Percentiles rank a stretch among this genome's conserved stretches.
These are phyloP conservation scores for Miscanthus lutarioriparius DNA, from an alignment of 176 grass and related monocot species.

Conservation along the genomic window DNA sequence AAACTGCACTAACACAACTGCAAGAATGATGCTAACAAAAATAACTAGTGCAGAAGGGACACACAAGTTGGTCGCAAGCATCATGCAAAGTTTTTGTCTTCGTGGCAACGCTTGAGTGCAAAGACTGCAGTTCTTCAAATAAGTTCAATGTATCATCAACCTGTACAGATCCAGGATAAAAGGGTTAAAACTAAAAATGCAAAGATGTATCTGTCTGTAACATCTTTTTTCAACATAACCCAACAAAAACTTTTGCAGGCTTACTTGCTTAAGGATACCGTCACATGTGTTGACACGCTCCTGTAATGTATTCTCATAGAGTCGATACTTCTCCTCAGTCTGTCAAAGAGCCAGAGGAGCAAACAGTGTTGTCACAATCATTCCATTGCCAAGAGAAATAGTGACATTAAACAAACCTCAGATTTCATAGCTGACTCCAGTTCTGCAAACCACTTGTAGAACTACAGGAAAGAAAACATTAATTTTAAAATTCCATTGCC, in stretches of 20 bases:
- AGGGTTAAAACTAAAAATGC: background rate
- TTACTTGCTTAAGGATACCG: slow-evolving; percentile 91
- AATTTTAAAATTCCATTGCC: background rate
- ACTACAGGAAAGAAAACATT: slow-evolving; percentile 46
- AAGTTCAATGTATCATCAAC: slow-evolving; percentile 92
- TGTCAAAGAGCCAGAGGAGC: slow-evolving; percentile 45
- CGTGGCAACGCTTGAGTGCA: slow-evolving; percentile 82
- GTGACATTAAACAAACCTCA: slow-evolving; percentile 63
- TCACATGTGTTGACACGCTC: slow-evolving; percentile 84
- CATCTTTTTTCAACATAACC: slow-evolving; percentile 18
- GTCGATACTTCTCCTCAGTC: slow-evolving; percentile 94
- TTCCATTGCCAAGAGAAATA: slow-evolving; percentile 18
- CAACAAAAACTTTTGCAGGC: slow-evolving; percentile 26
- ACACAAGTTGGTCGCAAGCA: slow-evolving; percentile 94
- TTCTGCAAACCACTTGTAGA: slow-evolving; percentile 98
- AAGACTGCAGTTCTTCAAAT: slow-evolving; percentile 85
- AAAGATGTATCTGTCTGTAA: background rate
- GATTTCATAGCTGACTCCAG: slow-evolving; percentile 96
- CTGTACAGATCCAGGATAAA: slow-evolving; percentile 44
- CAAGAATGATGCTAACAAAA: background rate
- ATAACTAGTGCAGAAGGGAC: slow-evolving; percentile 2
- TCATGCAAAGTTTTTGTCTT: slow-evolving; percentile 97
- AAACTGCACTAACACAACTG: background rate
- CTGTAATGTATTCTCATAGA: slow-evolving; percentile 80
- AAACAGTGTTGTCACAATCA: background rate